Conservation (phyloP, 2,329 filamentous ascomycete species). For the Tolypocladium nubicola region DNA sequence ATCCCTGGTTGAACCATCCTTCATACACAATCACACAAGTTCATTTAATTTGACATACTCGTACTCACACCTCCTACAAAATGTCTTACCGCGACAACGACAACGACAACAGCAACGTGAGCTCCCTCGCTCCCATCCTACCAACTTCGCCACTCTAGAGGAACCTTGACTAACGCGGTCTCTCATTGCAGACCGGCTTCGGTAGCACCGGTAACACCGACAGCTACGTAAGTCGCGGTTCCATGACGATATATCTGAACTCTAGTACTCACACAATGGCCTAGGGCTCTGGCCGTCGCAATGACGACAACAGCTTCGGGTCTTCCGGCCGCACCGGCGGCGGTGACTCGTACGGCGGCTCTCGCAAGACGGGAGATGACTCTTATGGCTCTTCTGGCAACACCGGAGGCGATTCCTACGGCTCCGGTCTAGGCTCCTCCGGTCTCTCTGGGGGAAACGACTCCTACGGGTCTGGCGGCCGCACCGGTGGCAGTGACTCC, state of each 20-base stretch:
- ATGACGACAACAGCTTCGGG: slow-evolving; percentile 6
- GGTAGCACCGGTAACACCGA: slow-evolving; percentile 9
- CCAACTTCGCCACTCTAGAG: not conserved
- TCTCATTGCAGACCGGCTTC: slow-evolving; percentile 13
- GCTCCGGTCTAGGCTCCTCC: slow-evolving; percentile 4
- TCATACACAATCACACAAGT: too few species aligned
- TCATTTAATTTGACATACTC: not conserved
- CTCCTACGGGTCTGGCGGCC: slow-evolving; percentile 12
- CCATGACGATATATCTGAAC: not conserved
- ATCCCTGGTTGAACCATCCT: not conserved
- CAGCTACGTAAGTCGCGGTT: slow-evolving; percentile 12
- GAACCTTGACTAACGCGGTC: not conserved
- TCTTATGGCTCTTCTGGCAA: slow-evolving; percentile 10
- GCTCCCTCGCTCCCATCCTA: slow-evolving; percentile 1
- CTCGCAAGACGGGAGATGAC: slow-evolving; percentile 1
- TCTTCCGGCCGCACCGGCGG: slow-evolving; percentile 3
- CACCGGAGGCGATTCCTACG: slow-evolving; percentile 7
- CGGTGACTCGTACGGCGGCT: slow-evolving; percentile 3
- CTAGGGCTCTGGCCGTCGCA: slow-evolving; percentile 8
- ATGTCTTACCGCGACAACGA: slow-evolving; percentile 39
- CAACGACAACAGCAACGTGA: slow-evolving; percentile 18
- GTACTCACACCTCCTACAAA: slow-evolving; percentile 6
- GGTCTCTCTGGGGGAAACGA: slow-evolving; percentile 9
- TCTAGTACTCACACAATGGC: not conserved
- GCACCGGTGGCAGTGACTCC: not conserved